Base-by-base conservation (phyloP, 2,329 filamentous ascomycete species). In the Fusarium chuoi region DNA sequence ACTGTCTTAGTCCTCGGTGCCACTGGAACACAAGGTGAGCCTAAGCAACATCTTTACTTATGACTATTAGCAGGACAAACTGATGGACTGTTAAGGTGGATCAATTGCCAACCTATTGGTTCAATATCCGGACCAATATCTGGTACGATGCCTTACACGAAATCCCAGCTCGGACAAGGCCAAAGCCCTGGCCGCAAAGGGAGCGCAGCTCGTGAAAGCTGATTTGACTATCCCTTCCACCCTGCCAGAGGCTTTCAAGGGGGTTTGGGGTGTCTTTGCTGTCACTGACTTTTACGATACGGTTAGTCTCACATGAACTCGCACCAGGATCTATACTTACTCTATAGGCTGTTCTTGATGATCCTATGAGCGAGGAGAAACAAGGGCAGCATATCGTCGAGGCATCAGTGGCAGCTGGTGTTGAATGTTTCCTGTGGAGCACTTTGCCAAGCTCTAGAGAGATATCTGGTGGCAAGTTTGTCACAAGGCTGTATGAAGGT, bases 251-350 rank as follows among this genome's bases (percentile, higher is more conserved):
- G 68, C 68, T 4, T 70, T 70, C 8, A 48, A 70, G 33, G 38
- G 48, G 20, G 48, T 64, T 26, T 70, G 68, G 68, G 64, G 68
- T 20, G 46, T 68, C 15, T 70, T 70, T 61, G 68, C 68, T 9
- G 64, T 70, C 48, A 70, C 68, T 11, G 68, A 70, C 49, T 70
- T 70, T 26, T 70, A 70, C 39, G 68, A 70, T 45, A 70, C 68
- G n/a, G 68, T 68, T 4, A 13, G 64, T 64, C 48, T 13, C 26
- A 44, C n/a, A 18, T 5, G 11, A 5, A 20, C 15, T 14, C 10
- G 18, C 35, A 20, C 20, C 14, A 14, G 14, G 12, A 4, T 33
- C 35, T 12, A 7, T 9, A n/a, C 18, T 63, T 22, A 55, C 46
- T 26, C 14, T n/a, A 28, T 12, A 70, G 68, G 26, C 51, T 22